Base-by-base conservation (phyloP, 345 rosid genomes). In the Ricinus communis region DNA sequence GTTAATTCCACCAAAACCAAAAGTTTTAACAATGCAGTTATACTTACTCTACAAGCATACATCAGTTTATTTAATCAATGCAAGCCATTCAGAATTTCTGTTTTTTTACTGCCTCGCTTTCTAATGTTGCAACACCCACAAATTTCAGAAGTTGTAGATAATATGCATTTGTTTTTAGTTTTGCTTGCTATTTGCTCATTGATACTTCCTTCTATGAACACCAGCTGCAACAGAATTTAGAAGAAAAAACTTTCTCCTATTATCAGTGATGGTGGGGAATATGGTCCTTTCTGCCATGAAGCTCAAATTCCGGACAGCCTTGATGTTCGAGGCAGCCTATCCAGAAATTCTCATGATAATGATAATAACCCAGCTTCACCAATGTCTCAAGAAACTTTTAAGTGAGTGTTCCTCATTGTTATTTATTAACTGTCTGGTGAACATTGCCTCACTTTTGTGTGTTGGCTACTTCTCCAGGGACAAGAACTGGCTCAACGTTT, bases 401-500 rank as follows among this genome's bases (percentile, higher is more conserved):
- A 78, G 92, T 82, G 61, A 79, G 63, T 11, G 12, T 56, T 71
- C 40, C 22, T 33, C 55, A 8, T 19, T 73, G 66, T 70, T 31
- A 24, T 62, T 33, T 8, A 30, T 66, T 62, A 28, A 31, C 68
- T 56, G 46, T 70, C 70, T 28, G 62, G 21, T 11, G 15, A 30
- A 30, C 33, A 60, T 25, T 68, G 21, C 74, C 31, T 81, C 47
- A 69, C 56, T 69, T 65, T 21, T 27, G 8, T 55, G 62, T 68
- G 63, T 76, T 72, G 74, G 80, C 74, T 66, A 76, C 79, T 79
- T 78, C 69, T 73, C 78, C 55, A 76, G 67, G 71, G 85, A 87
- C 71, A 85, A 78, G 38, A 85, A 77, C 41, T 91, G 96, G 96
- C 83, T 73, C 71, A 85, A 82, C 1, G 83, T 89, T 75, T 89